A percentile compares a stretch with the other conserved stretches of the same genome.
phyloP scores from a whole-genome alignment of 768 basidiomycete species.

The Heimioporus sp. region DNA sequence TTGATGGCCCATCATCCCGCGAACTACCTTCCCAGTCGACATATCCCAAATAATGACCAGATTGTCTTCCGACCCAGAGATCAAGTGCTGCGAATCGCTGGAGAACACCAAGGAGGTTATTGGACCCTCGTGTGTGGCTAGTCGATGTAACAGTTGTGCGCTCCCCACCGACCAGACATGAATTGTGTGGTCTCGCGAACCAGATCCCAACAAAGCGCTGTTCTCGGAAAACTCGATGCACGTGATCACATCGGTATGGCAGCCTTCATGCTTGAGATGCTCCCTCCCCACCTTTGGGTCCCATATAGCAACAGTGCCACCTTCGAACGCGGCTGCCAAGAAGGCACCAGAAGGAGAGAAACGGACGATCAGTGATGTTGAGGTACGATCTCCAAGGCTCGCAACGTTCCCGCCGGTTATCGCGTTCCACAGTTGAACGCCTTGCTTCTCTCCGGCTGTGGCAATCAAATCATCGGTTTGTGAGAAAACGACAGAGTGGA shows the following conservation, averaged over 20 bases:
- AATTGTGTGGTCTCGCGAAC: conserved; percentile 13
- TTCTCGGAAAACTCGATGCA: conserved; percentile 22
- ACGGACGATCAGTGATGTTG: conserved; percentile 8
- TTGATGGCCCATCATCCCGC: conserved; percentile 20
- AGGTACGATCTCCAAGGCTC: conserved; percentile 12
- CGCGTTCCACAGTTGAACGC: conserved; percentile 23
- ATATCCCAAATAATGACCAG: conserved; percentile 24
- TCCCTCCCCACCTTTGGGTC: conserved; percentile 19
- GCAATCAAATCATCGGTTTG: conserved; percentile 12
- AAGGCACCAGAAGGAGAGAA: conserved; percentile 21
- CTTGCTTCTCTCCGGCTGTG: conserved; percentile 10
- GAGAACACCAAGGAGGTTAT: conserved; percentile 23
- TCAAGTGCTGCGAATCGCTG: conserved; percentile 11
- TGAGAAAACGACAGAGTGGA: conserved; percentile 17
- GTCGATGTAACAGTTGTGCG: conserved; percentile 7
- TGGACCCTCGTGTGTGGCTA: conserved; percentile 14
- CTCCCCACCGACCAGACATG: conserved; percentile 24
- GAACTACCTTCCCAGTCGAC: conserved; percentile 11
- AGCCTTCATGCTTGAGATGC: conserved; percentile 13
- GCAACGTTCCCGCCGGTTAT: conserved; percentile 20
- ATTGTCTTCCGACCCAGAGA: conserved; percentile 25
- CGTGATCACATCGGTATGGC: conserved; percentile 10
- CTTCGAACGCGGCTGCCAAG: conserved; percentile 17
- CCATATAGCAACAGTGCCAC: conserved; percentile 16
- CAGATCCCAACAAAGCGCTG: conserved; percentile 15